Percentiles rank a stretch among this genome's conserved stretches.
Conservation (phyloP, 768 basidiomycete species). For the Suillus alpinus region DNA sequence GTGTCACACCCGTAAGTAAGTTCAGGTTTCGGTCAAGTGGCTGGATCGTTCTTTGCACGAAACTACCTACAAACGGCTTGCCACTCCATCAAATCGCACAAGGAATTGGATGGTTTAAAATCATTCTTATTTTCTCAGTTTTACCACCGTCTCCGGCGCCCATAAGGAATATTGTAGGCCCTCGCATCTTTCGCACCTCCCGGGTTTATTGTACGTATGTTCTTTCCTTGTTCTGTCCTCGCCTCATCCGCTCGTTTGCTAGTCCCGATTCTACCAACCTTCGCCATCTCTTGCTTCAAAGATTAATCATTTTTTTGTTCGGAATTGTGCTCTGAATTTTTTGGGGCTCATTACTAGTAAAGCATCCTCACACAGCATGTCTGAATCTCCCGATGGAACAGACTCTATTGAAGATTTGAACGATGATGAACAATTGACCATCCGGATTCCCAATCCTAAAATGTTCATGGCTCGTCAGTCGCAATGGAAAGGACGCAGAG, state of each 20-base stretch:
- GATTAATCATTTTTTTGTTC: not conserved
- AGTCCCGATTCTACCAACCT: not conserved
- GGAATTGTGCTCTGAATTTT: not conserved
- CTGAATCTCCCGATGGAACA: constrained; percentile 36
- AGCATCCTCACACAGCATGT: constrained; percentile 22
- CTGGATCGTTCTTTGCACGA: constrained; percentile 26
- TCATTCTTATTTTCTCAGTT: not conserved
- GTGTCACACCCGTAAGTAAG: constrained; percentile 38
- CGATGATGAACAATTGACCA: constrained; percentile 56
- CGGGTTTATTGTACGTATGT: constrained; percentile 15
- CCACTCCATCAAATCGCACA: not conserved
- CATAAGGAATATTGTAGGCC: not conserved
- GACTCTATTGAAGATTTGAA: constrained; percentile 38
- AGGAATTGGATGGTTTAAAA: not conserved
- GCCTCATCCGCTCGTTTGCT: constrained; percentile 10
- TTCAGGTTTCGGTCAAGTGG: constrained; percentile 25
- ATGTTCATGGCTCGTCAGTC: constrained; percentile 67
- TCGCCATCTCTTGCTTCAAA: not conserved
- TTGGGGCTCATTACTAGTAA: not conserved
- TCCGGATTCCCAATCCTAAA: constrained; percentile 66
- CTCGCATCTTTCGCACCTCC: not conserved
- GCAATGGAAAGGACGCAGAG: constrained; percentile 72
- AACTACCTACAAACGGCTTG: constrained; percentile 7
- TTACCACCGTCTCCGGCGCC: not conserved
- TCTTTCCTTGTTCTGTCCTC: constrained; percentile 6